A percentile compares a stretch with the other conserved stretches of the same genome.
These are phyloP conservation scores for Pythium periplocum DNA, from an alignment of 352 stramenopile species.

Conservation along the genomic window DNA sequence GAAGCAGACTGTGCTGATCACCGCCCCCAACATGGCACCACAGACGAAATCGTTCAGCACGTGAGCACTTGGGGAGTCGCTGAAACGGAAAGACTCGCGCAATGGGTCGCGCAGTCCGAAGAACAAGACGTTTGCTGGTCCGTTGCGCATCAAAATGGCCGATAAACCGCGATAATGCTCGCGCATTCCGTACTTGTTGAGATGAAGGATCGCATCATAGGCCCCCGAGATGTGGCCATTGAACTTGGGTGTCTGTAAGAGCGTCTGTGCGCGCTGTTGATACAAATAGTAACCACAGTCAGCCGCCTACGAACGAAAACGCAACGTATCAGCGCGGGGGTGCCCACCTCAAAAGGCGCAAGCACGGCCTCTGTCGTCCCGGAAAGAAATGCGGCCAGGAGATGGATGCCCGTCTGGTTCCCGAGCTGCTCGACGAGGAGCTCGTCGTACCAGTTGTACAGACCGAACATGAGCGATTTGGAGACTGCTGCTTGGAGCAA, in stretches of 20 bases:
- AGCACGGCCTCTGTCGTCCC: constrained; percentile 82
- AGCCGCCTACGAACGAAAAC: too few relatives aligned
- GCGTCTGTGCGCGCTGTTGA: constrained; percentile 68
- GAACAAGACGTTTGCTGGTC: constrained; percentile 81
- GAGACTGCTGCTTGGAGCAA: constrained; percentile 81
- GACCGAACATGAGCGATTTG: constrained; percentile 88
- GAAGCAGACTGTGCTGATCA: constrained; percentile 83
- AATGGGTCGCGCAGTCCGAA: constrained; percentile 77
- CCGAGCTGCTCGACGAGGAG: constrained; percentile 42
- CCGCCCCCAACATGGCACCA: constrained; percentile 71
- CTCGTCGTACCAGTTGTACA: constrained; percentile 86
- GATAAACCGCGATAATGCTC: constrained; percentile 82
- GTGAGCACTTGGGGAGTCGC: constrained; percentile 29
- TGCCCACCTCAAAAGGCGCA: constrained; percentile 74
- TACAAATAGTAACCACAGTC: too few relatives aligned
- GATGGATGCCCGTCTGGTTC: constrained; percentile 31
- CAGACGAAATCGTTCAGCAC: constrained; percentile 83
- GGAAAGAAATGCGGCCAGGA: constrained; percentile 56
- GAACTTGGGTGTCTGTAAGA: constrained; percentile 86
- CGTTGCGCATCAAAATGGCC: constrained; percentile 81
- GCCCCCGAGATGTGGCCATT: constrained; percentile 73
- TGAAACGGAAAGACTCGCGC: constrained; percentile 50
- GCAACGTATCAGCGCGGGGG: too few relatives aligned
- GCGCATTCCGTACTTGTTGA: constrained; percentile 71
- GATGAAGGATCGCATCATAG: constrained; percentile 70